Conservation (phyloP, 192 early-diverging fungal genomes). For the Obelidium mucronatum region DNA sequence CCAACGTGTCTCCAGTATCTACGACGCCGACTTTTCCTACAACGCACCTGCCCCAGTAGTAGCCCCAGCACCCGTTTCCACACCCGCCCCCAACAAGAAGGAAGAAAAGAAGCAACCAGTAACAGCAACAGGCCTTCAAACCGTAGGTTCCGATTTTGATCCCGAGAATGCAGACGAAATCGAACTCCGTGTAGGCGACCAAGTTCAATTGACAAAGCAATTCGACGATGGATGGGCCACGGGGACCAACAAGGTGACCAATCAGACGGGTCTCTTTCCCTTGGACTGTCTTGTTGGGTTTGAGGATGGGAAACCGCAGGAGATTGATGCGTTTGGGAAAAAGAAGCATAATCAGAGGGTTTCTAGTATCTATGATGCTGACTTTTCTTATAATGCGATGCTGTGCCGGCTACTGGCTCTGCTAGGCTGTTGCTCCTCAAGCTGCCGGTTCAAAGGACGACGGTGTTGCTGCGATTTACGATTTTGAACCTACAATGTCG, state of each 20-base stretch:
- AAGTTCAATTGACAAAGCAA: background rate
- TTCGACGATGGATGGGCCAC: slow-evolving; percentile 32
- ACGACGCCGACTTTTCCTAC: slow-evolving; percentile 8
- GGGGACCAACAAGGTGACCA: slow-evolving; percentile 25
- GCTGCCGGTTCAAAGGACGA: background rate
- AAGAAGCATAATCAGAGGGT: slow-evolving; percentile 21
- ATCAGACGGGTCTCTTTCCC: slow-evolving; percentile 13
- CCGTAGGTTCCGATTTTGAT: background rate
- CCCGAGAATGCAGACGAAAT: slow-evolving; percentile 24
- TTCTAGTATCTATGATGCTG: slow-evolving; percentile 12
- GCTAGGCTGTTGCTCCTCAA: background rate
- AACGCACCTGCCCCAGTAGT: background rate
- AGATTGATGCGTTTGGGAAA: too few species aligned
- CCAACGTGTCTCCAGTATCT: slow-evolving; percentile 13
- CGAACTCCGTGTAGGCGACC: background rate
- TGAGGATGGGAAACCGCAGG: background rate
- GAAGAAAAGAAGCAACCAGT: background rate
- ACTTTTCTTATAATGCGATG: background rate
- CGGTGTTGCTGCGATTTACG: background rate
- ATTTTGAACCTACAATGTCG: slow-evolving; percentile 15
- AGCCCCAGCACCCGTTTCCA: background rate
- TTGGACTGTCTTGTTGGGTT: slow-evolving; percentile 7
- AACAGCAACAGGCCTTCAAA: background rate
- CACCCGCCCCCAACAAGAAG: background rate
- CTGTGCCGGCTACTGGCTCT: background rate